Conservation (phyloP, 1,284 basidiomycete genomes). For the Malassezia pachydermatis region DNA sequence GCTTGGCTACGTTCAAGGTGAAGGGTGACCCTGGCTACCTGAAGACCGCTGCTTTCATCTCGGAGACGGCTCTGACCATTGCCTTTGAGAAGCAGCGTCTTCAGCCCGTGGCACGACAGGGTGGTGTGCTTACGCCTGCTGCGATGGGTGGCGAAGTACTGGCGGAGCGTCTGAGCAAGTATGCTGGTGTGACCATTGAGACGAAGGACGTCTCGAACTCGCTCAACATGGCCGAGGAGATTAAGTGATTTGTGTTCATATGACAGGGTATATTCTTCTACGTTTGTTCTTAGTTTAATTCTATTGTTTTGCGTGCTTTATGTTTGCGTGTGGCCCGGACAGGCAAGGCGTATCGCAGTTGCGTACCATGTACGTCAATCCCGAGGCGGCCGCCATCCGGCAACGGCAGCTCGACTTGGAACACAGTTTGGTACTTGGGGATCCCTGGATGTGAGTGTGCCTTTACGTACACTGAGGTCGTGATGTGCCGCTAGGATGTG, state of each 20-base stretch:
- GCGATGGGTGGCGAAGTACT: conserved; percentile 65
- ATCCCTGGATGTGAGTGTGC: neutral
- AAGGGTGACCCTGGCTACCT: conserved; percentile 72
- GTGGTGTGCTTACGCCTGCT: conserved; percentile 69
- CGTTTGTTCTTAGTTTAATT: neutral
- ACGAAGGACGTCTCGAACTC: conserved; percentile 6
- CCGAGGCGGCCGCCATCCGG: neutral
- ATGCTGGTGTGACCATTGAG: conserved; percentile 54
- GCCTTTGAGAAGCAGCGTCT: conserved; percentile 54
- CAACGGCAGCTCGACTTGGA: conserved; percentile 8
- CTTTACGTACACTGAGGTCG: neutral
- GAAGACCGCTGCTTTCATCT: conserved; percentile 60
- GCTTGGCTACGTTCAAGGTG: conserved; percentile 58
- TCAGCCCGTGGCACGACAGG: conserved; percentile 55
- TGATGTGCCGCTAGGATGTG: neutral
- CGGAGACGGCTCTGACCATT: conserved; percentile 64
- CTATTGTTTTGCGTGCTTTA: conserved; percentile 15
- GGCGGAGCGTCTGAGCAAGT: conserved; percentile 57
- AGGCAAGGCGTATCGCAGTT: conserved; percentile 15
- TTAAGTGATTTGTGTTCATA: neutral
- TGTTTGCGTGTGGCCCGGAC: conserved; percentile 15
- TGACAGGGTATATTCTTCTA: neutral
- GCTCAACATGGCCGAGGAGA: neutral
- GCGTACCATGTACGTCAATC: conserved; percentile 12
- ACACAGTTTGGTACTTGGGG: conserved; percentile 15